phyloP scores from a whole-genome alignment of 352 stramenopile genomes.

The Pythium aristosporum region DNA sequence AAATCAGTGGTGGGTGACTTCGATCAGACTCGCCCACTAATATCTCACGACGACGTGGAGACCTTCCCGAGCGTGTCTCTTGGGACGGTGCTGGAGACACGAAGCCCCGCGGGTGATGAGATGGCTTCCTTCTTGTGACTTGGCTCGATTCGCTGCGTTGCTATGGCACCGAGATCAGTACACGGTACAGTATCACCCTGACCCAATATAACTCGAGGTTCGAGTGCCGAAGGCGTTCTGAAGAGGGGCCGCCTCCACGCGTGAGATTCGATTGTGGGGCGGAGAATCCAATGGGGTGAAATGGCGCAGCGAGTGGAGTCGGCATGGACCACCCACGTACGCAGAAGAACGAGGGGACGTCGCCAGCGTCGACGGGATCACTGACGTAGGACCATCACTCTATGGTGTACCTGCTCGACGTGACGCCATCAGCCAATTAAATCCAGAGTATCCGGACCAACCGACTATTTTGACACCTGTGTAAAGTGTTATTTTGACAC shows the following conservation, averaged over 20 bases:
- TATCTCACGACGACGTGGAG: no score
- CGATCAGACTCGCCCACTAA: constrained; percentile 5
- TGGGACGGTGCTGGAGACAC: constrained; percentile 33
- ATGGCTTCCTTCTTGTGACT: constrained; percentile 1
- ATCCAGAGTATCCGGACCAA: neutral
- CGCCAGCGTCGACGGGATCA: constrained; percentile 9
- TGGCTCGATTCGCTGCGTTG: constrained; percentile 15
- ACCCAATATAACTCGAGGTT: constrained; percentile 1
- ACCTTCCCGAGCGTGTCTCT: constrained; percentile 22
- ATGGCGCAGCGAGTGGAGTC: neutral
- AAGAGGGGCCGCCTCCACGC: neutral
- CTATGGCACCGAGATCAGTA: constrained; percentile 20
- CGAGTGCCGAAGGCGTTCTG: no score
- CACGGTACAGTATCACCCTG: neutral
- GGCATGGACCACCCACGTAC: constrained; percentile 5
- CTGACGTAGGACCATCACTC: constrained; percentile 32
- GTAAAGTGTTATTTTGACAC: no score
- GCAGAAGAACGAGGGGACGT: neutral
- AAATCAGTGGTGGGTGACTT: constrained; percentile 7
- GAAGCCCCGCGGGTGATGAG: constrained; percentile 9
- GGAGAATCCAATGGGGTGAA: neutral
- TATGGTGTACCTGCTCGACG: constrained; percentile 18
- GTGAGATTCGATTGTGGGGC: neutral
- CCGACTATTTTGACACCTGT: no score
- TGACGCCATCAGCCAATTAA: constrained; percentile 29